These are phyloP conservation scores for Fusarium tricinctum DNA, from an alignment of 2,329 filamentous ascomycete species.

Conservation along the genomic window DNA sequence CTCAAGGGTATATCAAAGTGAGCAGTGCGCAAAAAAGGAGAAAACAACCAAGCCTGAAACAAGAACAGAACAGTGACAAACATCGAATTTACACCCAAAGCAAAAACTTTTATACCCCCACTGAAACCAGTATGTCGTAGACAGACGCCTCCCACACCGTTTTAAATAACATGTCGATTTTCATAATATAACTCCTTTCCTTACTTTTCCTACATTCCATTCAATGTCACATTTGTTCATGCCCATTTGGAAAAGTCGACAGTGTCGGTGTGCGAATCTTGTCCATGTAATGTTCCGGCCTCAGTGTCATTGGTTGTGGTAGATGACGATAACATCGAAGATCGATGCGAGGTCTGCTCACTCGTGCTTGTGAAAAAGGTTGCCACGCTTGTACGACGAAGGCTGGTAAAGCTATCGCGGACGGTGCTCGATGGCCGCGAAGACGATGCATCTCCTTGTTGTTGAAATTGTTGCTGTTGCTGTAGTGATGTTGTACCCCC, in stretches of 20 bases:
- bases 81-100: slow-evolving; percentile 39
- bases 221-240: slow-evolving; percentile 36
- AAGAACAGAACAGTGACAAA: slow-evolving; percentile 22
- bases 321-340: slow-evolving; percentile 68
- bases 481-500: slow-evolving; percentile 46
- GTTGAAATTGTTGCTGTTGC: slow-evolving; percentile 41
- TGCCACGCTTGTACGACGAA: slow-evolving; percentile 74
- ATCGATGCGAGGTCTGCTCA: slow-evolving; percentile 70
- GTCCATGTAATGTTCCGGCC: slow-evolving; percentile 52
- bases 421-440: slow-evolving; percentile 63
- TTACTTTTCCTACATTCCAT: slow-evolving; percentile 3
- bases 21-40: slow-evolving; percentile 23
- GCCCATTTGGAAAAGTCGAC: slow-evolving; percentile 59
- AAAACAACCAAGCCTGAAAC: slow-evolving; percentile 22
- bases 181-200: slow-evolving; percentile 33
- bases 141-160: slow-evolving; percentile 47
- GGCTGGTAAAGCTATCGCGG: slow-evolving; percentile 72
- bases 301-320: slow-evolving; percentile 70
- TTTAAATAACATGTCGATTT: slow-evolving; percentile 25
- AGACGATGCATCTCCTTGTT: slow-evolving; percentile 44
- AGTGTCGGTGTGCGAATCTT: slow-evolving; percentile 54
- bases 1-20: slow-evolving; percentile 27
- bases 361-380: slow-evolving; percentile 73
- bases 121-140: slow-evolving; percentile 50
- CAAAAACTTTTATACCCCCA: slow-evolving; percentile 48